Evolutionary conservation across 2,329 filamentous ascomycete species (phyloP), one percentile per base, ranked within the genome.

Genomic region (Clonostachys rhizophaga): DNA sequence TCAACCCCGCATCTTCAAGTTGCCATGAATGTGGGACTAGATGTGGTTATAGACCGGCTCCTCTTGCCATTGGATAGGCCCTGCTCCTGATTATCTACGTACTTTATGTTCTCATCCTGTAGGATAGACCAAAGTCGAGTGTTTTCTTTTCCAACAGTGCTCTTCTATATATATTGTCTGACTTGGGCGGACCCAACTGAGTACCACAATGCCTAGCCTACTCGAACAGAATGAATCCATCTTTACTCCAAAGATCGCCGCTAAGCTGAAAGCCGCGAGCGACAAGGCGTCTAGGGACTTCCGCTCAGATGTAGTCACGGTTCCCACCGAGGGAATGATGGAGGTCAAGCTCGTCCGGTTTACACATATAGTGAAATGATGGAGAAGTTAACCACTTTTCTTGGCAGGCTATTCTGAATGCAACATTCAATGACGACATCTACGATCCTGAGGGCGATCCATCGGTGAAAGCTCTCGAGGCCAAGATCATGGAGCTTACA

Each of bases 291-390:
- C 56, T 17, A 3, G 54, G 44, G 57, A 60, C 47, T 60, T 58
- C 37, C 54, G 57, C 34, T 58, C 57, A 37, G 58, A 60, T 57
- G 58, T 60, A 13, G 52, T 59, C 6, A 60, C 58, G 3, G 56
- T 57, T 4, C 58, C 55, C 2, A 49, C 53, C 3, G 55, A 59
- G 20, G 47, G 50, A 11, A 59, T 58, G 57, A 59, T 59, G 57
- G 49, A 57, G 35, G 52, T 50, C 42, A 41, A 40, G 35, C 24
- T 30, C 24, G 24, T 30, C 24, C 24, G 24, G 24, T 30, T 30
- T 14, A 18, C 18, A 10, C 13, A 17, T 5, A 42, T 40, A 40
- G 37, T 3, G 5, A n/a, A n/a, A n/a, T n/a, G 37, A n/a, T n/a
- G 5, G n/a, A n/a, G n/a, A n/a, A 40, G 37, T 30, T 30, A 30